Conservation (phyloP, 1,139 yeast genomes). For the Kurtzmaniella natalensis region DNA sequence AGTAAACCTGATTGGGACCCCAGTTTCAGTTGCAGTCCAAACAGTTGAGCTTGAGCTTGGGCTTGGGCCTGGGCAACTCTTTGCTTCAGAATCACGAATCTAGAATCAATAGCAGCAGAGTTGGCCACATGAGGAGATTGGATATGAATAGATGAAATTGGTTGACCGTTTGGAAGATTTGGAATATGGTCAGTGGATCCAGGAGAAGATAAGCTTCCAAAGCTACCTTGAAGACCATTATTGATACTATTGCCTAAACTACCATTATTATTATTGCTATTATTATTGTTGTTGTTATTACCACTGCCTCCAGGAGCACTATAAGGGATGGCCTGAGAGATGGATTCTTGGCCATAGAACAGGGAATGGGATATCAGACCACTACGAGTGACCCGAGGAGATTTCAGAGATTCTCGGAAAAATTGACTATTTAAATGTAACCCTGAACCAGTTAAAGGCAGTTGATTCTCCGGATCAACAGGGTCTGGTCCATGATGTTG, state of each 20-base stretch:
- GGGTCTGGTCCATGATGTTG: background rate
- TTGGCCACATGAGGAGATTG: constrained; percentile 59
- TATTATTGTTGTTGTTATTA: background rate
- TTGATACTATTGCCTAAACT: constrained; percentile 2
- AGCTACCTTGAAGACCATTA: background rate
- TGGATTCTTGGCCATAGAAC: constrained; percentile 40
- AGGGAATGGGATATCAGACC: constrained; percentile 43
- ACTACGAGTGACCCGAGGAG: constrained; percentile 39
- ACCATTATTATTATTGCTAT: constrained; percentile 4
- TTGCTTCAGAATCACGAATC: constrained; percentile 71
- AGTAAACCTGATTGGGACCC: constrained; percentile 50
- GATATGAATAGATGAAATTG: constrained; percentile 57
- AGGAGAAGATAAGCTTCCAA: constrained; percentile 1
- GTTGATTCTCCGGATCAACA: background rate
- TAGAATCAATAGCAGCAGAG: constrained; percentile 56
- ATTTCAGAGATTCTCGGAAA: constrained; percentile 5
- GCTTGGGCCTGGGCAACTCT: constrained; percentile 59
- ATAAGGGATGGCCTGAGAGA: constrained; percentile 65
- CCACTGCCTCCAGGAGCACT: constrained; percentile 62
- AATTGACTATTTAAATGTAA: constrained; percentile 1
- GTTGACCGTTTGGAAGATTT: constrained; percentile 50
- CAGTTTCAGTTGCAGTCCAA: constrained; percentile 30
- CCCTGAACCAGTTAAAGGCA: background rate
- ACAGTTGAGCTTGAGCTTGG: constrained; percentile 23
- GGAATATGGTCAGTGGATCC: constrained; percentile 28